phyloP scores from a whole-genome alignment of 2,329 filamentous ascomycete species.

The Anisogramma anomala region DNA sequence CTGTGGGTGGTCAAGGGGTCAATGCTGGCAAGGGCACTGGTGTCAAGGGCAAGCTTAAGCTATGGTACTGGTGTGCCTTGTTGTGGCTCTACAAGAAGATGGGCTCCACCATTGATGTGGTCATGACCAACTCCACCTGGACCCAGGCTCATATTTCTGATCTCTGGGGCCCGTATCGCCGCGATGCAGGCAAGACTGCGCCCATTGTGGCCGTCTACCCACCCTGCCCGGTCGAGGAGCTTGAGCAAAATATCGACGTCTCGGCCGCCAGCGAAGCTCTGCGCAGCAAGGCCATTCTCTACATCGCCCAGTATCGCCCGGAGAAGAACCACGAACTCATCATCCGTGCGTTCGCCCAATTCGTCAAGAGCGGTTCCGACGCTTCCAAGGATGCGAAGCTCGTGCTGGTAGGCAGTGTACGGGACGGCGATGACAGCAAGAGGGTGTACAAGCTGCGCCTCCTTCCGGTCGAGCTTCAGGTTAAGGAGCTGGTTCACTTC shows the following conservation, averaged over 20 bases:
- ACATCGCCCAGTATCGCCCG: constrained; percentile 93
- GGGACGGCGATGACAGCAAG: constrained; percentile 68
- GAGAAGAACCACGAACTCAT: constrained; percentile 94
- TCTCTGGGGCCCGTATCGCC: constrained; percentile 59
- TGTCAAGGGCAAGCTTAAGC: constrained; percentile 58
- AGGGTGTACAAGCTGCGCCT: constrained; percentile 81
- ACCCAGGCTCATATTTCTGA: constrained; percentile 72
- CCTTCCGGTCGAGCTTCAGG: constrained; percentile 72
- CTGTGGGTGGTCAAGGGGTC: constrained; percentile 57
- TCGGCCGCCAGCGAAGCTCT: constrained; percentile 54
- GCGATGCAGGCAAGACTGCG: constrained; percentile 30
- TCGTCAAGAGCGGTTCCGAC: constrained; percentile 45
- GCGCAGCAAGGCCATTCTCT: constrained; percentile 65
- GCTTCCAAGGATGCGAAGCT: constrained; percentile 51
- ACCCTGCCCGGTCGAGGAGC: constrained; percentile 78
- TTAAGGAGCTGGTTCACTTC: constrained; percentile 78
- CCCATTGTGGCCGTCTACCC: constrained; percentile 75
- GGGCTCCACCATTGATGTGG: constrained; percentile 74
- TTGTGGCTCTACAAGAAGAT: constrained; percentile 72
- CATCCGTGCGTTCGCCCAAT: constrained; percentile 69
- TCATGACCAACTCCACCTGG: constrained; percentile 97
- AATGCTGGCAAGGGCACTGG: constrained; percentile 77
- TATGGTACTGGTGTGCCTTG: constrained; percentile 76
- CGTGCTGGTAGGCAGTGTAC: constrained; percentile 83
- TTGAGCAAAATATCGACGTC: constrained; percentile 64